Evolutionary conservation across 805 yeast species (phyloP), one percentile per base, ranked within the genome.

Genomic region (Saccharomycopsis sp.): DNA sequence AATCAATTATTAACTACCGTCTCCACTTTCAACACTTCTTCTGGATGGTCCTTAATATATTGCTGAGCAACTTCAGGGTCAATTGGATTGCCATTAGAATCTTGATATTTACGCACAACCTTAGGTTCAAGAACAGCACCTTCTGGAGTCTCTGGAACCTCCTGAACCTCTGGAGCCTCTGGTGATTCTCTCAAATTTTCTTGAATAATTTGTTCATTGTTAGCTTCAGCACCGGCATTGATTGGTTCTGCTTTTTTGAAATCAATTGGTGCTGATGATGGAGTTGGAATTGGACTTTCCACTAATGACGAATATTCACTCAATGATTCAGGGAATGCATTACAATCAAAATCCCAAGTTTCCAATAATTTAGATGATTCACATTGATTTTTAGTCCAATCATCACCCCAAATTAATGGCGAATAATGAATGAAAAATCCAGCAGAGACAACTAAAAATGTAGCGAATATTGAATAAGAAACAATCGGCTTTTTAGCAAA

Each of bases 291-390:
- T 9, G 47, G 29, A 2, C 38, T 16, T 9, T 33, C 20, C n/a
- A 36, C 50, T 32, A 53, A 56, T 20, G 40, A 45, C 26, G 43
- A 45, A 51, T 64, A 65, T 11, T 55, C 60, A 11, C 44, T 53
- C 14, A 39, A 45, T 17, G 52, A 45, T 16, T 57, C 44, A 6
- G 45, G 51, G 34, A 48, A 48, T 9, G 69, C 54, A 50, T 66
- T 68, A 67, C 99, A 93, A 58, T 81, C 83, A 59, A 79, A 93
- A 70, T 93, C 98, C 98, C 97, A 93, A 32, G 75, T 70, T 2
- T 67, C 50, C 26, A 84, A 52, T 54, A 77, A 61, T 64, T 77
- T 77, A 37, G 89, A 68, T 36, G 70, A 65, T 47, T 68, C 65
- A 65, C 98, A 93, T 48, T 71, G 62, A 23, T 59, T 61, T 56